These are phyloP conservation scores for Aureobasidium lini DNA, from an alignment of 2,329 filamentous ascomycete species.

Conservation along the genomic window DNA sequence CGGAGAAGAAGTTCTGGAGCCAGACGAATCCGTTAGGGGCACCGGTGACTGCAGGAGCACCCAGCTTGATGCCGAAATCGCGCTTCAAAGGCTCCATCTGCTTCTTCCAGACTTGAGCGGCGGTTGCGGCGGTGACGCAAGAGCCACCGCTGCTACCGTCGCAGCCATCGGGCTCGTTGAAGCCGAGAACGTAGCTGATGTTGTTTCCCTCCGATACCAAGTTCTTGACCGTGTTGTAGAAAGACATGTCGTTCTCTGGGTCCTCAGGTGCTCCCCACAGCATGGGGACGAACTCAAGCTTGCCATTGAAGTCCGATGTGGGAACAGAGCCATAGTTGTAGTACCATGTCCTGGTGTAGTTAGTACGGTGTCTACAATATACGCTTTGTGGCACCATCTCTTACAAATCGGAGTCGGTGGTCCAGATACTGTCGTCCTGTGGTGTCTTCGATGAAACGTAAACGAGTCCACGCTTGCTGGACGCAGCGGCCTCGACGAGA, in stretches of 20 bases:
- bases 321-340: constrained; percentile 66
- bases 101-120: constrained; percentile 61
- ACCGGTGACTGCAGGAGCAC: constrained; percentile 64
- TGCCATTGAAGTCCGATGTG: constrained; percentile 28
- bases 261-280: constrained; percentile 56
- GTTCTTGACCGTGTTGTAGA: constrained; percentile 51
- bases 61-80: constrained; percentile 55
- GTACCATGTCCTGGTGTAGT: constrained; percentile 56
- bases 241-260: constrained; percentile 45
- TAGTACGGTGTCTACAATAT: background rate
- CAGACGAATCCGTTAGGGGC: constrained; percentile 54
- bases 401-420: constrained; percentile 46
- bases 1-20: constrained; percentile 58
- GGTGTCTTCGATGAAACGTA: constrained; percentile 49
- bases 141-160: constrained; percentile 50
- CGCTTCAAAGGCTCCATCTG: constrained; percentile 63
- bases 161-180: constrained; percentile 70
- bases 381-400: background rate
- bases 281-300: constrained; percentile 73
- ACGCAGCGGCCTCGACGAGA: constrained; percentile 23
- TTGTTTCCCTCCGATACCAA: constrained; percentile 49
- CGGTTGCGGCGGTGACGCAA: constrained; percentile 50
- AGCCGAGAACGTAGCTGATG: constrained; percentile 62
- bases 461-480: constrained; percentile 64
- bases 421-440: constrained; percentile 61